Conservation (phyloP, 1,284 basidiomycete genomes). For the Salmacisia buchloeana region DNA sequence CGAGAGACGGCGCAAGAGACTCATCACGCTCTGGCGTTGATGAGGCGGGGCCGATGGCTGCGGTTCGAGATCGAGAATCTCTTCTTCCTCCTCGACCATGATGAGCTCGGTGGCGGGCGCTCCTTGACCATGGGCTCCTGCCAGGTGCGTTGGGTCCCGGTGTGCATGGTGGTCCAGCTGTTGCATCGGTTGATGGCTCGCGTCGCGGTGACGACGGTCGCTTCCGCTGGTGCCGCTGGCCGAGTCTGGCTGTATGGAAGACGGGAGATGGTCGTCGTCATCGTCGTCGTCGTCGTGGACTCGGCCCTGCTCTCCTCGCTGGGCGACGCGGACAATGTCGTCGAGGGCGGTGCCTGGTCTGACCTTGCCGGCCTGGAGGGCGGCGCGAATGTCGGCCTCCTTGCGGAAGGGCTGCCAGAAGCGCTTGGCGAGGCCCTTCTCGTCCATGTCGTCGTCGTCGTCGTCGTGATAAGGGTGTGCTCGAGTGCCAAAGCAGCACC, state of each 20-base stretch:
- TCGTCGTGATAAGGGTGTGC: background rate
- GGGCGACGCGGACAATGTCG: background rate
- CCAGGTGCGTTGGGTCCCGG: background rate
- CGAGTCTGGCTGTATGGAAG: background rate
- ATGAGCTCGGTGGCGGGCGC: background rate
- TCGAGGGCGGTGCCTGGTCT: background rate
- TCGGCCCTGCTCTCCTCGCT: background rate
- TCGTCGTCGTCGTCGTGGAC: background rate
- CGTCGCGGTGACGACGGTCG: no score
- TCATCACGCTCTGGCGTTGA: background rate
- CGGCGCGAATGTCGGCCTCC: background rate
- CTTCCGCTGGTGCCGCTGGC: background rate
- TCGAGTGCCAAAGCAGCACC: background rate
- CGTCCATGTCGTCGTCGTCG: background rate
- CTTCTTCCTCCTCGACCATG: background rate
- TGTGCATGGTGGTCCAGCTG: background rate
- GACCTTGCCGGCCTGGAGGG: background rate
- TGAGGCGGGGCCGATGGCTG: no score
- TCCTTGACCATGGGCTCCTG: no score
- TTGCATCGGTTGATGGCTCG: background rate
- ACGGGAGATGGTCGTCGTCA: background rate
- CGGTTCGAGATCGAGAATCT: background rate
- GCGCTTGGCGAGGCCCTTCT: background rate
- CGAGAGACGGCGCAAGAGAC: no score
- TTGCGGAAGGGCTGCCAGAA: background rate